Percentiles rank a stretch among this genome's conserved stretches.
These are phyloP conservation scores for Stephanocyclus meneghinianus DNA, from an alignment of 352 stramenopile genomes.

Conservation along the genomic window DNA sequence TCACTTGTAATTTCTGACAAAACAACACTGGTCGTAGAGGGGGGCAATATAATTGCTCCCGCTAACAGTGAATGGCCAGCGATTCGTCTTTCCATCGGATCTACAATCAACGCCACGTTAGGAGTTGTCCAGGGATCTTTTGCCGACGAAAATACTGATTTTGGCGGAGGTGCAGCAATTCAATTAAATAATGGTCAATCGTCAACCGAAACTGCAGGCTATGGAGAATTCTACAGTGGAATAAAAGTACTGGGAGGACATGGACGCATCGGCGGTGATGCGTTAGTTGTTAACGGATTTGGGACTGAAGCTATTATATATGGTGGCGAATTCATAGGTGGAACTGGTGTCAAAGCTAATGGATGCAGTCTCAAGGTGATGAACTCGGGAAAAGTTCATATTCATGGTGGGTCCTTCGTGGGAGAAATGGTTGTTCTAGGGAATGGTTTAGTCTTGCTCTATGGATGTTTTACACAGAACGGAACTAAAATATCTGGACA, in stretches of 20 bases:
- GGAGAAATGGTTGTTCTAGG: slow-evolving; percentile 33
- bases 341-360: slow-evolving; percentile 24
- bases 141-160: slow-evolving; percentile 15
- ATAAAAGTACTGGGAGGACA: slow-evolving; percentile 35
- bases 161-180: slow-evolving; percentile 38
- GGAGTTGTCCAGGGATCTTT: slow-evolving; percentile 34
- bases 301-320: slow-evolving; percentile 35
- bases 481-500: slow-evolving; percentile 21
- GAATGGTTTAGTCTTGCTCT: slow-evolving; percentile 21
- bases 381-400: slow-evolving; percentile 44
- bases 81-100: slow-evolving; percentile 43
- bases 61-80: slow-evolving; percentile 34
- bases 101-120: slow-evolving; percentile 24
- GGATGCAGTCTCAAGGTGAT: slow-evolving; percentile 31
- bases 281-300: slow-evolving; percentile 34
- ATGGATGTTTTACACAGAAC: slow-evolving; percentile 41
- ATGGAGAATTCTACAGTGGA: slow-evolving; percentile 35
- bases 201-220: slow-evolving; percentile 27
- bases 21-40: slow-evolving; percentile 21
- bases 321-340: slow-evolving; percentile 35
- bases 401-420: slow-evolving; percentile 31
- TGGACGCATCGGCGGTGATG: slow-evolving; percentile 28
- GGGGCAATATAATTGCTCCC: slow-evolving; percentile 23
- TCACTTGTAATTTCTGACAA: slow-evolving; percentile 23
- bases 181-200: slow-evolving; percentile 45